Percentiles rank a stretch among this genome's conserved stretches.
Conservation (phyloP, 257 asterid species). For the Henckelia pumila region DNA sequence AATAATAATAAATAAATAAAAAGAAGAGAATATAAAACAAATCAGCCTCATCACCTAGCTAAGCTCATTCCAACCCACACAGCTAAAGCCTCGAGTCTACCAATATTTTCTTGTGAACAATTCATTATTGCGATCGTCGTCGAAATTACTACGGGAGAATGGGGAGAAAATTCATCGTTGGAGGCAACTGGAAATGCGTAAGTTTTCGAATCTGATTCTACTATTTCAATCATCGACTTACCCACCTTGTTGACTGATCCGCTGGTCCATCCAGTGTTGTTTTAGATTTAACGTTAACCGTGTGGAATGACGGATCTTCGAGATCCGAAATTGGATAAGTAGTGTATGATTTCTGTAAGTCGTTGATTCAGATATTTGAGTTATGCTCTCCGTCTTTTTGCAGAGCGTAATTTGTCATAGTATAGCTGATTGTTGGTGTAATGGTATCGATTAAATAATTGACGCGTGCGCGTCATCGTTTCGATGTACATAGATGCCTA, state of each 20-base stretch:
- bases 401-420: background rate
- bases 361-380: background rate
- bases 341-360: background rate
- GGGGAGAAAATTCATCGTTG: constrained; percentile 43
- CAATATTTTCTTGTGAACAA: background rate
- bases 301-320: background rate
- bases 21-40: no score
- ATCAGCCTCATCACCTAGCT: background rate
- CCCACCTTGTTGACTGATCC: background rate
- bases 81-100: background rate
- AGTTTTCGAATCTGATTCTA: background rate
- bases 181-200: constrained; percentile 53
- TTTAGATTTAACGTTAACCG: background rate
- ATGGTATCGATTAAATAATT: background rate
- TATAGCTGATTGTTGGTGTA: no score
- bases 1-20: no score
- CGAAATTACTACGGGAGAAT: background rate
- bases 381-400: background rate
- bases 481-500: background rate
- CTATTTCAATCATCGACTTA: background rate
- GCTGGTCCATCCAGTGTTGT: background rate
- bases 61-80: background rate
- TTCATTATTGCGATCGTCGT: background rate
- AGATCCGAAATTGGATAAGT: no score
- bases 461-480: background rate